Base-by-base conservation (phyloP, 768 basidiomycete species). In the Tricholoma matsutake region DNA sequence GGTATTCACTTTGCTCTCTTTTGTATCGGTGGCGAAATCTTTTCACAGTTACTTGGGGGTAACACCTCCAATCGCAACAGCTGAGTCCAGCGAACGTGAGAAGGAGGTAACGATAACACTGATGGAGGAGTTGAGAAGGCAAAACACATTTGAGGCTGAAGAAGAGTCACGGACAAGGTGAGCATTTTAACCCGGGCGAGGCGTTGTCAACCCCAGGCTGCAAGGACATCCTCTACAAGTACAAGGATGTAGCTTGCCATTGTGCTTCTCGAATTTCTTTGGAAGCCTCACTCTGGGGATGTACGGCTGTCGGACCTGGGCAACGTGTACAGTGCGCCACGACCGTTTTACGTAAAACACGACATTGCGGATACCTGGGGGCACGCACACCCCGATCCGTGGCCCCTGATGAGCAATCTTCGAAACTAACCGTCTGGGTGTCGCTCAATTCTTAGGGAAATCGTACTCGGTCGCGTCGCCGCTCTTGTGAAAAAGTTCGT, bases 401-500 rank as follows among this genome's bases (percentile, higher is more conserved):
- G 20, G 25, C 47, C 59, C 41, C 52, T 63, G 62, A 13, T 51
- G 16, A 49, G 28, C 37, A 41, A 31, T 41, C 41, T 22, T 31
- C 37, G 20, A 61, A 34, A 52, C 53, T 52, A 34, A 45, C 37
- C 58, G 54, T 58, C 58, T 66, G 53, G 59, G 61, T 39, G 49
- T 56, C 60, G 35, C 47, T 67, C 63, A 63, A 68, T 60, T 60
- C 56, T 68, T 75, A 98, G 97, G 79, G 96, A 98, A 78, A 83
- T 92, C 59, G 92, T 98, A 11, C 83, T 99, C 18, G 96, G 93
- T 16, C 88, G 92, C 51, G 86, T 99, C 51, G 87, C 92, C 45
- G 85, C 88, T 57, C 81, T 97, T 28, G 94, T 98, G 66, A 94
- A 94, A 78, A 86, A 92, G 70, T 99, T 98, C 71, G 97, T 99